Evolutionary conservation across 768 basidiomycete genomes (phyloP).

Genomic region (Termitomyces titanicus): DNA sequence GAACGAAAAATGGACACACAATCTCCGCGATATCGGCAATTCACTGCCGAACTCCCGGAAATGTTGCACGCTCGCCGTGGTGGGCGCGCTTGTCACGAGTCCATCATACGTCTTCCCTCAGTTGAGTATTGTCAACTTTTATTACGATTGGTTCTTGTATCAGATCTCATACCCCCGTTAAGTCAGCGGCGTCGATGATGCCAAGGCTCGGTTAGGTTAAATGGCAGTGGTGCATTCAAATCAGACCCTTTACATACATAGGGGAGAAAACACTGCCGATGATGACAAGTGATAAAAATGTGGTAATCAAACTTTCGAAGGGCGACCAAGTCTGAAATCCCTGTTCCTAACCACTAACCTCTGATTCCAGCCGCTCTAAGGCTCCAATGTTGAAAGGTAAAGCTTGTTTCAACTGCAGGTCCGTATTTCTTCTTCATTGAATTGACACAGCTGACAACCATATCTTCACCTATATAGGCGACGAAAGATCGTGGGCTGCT

Average conservation of each 20-base stretch:
- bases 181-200: too few relatives aligned
- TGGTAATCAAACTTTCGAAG: background rate
- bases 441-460: background rate
- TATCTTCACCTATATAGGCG: constrained; percentile 28
- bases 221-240: background rate
- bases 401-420: constrained; percentile 54
- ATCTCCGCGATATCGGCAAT: too few relatives aligned
- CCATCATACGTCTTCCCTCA: too few relatives aligned
- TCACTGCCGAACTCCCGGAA: too few relatives aligned
- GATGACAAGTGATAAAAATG: background rate
- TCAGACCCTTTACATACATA: background rate
- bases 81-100: too few relatives aligned
- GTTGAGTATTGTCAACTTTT: too few relatives aligned
- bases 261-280: background rate
- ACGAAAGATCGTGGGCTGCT: constrained; percentile 41
- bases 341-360: constrained; percentile 27
- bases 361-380: constrained; percentile 71
- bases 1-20: too few relatives aligned
- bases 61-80: too few relatives aligned
- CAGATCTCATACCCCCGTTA: too few relatives aligned
- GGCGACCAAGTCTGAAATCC: background rate
- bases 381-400: constrained; percentile 40
- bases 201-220: too few relatives aligned
- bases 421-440: constrained; percentile 10
- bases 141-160: too few relatives aligned